These are phyloP conservation scores for Protoeuglena noctilucae DNA, from an alignment of 139 green algal species.

Conservation along the genomic window DNA sequence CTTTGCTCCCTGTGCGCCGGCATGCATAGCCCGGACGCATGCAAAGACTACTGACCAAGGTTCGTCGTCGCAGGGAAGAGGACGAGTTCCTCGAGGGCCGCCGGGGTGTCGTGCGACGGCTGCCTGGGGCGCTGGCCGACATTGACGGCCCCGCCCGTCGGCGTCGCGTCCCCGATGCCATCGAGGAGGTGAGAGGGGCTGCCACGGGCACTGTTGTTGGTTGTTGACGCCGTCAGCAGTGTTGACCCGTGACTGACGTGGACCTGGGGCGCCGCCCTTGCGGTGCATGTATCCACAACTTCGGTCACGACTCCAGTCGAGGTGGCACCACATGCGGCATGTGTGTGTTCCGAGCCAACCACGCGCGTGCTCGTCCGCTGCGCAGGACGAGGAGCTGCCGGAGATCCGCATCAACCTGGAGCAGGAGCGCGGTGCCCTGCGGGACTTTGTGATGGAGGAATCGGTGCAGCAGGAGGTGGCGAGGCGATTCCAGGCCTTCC, in stretches of 20 bases:
- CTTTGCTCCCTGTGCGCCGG: background rate
- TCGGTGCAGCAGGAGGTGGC: slow-evolving; percentile 33
- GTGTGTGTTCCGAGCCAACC: too few relatives aligned
- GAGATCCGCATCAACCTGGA: slow-evolving; percentile 36
- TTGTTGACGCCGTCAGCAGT: too few relatives aligned
- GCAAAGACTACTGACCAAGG: background rate
- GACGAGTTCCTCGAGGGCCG: slow-evolving; percentile 8
- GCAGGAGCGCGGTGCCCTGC: slow-evolving; percentile 32
- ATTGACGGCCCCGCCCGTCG: slow-evolving; percentile 26
- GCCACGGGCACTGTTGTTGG: background rate
- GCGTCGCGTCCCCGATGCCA: slow-evolving; percentile 24
- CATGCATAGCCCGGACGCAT: background rate
- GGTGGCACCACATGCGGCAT: background rate
- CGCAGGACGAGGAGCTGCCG: background rate
- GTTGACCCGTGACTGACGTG: too few relatives aligned
- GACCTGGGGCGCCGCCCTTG: background rate
- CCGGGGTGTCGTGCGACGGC: slow-evolving; percentile 19
- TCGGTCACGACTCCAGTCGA: background rate
- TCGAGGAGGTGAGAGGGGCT: slow-evolving; percentile 25
- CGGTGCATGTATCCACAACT: background rate
- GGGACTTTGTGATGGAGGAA: slow-evolving; percentile 44
- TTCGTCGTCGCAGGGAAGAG: slow-evolving; percentile 24
- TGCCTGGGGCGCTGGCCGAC: slow-evolving; percentile 12
- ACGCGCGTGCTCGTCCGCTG: background rate
- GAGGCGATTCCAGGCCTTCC: slow-evolving; percentile 43